phyloP scores from a whole-genome alignment of 305 asterid species.

The Rubia occidens region DNA sequence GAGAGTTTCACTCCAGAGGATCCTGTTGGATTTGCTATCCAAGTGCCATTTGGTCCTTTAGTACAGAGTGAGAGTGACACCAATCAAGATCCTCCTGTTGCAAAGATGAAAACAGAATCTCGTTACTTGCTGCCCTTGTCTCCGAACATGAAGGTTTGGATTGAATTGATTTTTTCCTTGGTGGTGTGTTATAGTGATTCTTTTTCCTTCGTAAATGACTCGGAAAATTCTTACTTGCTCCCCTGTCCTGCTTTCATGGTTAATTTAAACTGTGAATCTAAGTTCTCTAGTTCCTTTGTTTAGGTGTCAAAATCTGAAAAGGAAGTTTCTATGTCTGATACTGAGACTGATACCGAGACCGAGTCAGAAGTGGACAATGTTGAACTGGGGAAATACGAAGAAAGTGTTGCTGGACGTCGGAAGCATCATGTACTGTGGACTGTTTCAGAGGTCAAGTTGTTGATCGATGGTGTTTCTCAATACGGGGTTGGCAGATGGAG shows the following conservation, averaged over 20 bases:
- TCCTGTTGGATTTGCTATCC: conserved; percentile 53
- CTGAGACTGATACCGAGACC: not conserved
- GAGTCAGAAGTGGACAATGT: conserved; percentile 22
- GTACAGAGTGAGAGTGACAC: conserved; percentile 39
- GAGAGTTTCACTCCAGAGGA: conserved; percentile 40
- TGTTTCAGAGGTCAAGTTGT: conserved; percentile 56
- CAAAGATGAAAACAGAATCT: conserved; percentile 19
- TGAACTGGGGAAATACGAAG: conserved; percentile 34
- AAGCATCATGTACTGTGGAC: conserved; percentile 81
- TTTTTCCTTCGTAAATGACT: not conserved
- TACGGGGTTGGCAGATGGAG: conserved; percentile 90
- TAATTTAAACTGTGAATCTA: not conserved
- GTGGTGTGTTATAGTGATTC: too few relatives aligned
- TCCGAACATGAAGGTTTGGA: conserved; percentile 4
- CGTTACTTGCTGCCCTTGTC: conserved; percentile 1
- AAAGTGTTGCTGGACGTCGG: conserved; percentile 43
- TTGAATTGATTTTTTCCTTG: not conserved
- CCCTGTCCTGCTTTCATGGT: not conserved
- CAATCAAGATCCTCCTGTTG: conserved; percentile 26
- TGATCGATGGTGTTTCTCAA: conserved; percentile 77
- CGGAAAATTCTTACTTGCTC: too few relatives aligned
- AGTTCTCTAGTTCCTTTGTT: not conserved
- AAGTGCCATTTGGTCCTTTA: conserved; percentile 78
- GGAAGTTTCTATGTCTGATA: conserved; percentile 11
- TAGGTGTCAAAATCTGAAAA: conserved; percentile 11